Conservation (phyloP, 2,329 filamentous ascomycete species). For the Allantophomopsis lycopodina region DNA sequence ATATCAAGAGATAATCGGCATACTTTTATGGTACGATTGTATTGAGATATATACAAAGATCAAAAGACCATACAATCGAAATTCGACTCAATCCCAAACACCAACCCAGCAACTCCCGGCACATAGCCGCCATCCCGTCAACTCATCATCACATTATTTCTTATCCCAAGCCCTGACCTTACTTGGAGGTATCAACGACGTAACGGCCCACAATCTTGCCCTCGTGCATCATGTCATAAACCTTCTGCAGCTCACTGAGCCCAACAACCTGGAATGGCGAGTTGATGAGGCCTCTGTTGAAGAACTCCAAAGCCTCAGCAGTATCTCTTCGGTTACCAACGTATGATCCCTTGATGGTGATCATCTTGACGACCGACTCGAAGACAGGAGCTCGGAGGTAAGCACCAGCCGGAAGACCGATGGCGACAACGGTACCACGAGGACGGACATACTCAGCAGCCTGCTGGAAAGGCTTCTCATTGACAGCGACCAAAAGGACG, state of each 20-base stretch:
- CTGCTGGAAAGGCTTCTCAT: conserved; percentile 91
- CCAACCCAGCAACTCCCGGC: no score
- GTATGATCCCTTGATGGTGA: conserved; percentile 84
- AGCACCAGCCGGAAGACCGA: conserved; percentile 74
- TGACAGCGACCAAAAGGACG: conserved; percentile 73
- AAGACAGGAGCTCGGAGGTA: conserved; percentile 77
- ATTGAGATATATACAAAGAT: no score
- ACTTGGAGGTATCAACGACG: conserved; percentile 62
- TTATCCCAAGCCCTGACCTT: conserved; percentile 11
- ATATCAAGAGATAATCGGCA: no score
- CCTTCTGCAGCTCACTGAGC: conserved; percentile 62
- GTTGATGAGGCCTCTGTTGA: conserved; percentile 68
- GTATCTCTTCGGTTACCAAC: conserved; percentile 87
- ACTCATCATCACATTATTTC: no score
- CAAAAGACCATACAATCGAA: no score
- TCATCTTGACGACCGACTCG: conserved; percentile 78
- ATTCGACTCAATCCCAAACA: no score
- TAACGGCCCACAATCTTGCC: conserved; percentile 67
- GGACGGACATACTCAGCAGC: conserved; percentile 75
- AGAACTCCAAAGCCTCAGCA: conserved; percentile 86
- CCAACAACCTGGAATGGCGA: conserved; percentile 78
- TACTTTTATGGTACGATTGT: no score
- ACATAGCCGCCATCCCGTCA: no score
- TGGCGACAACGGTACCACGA: conserved; percentile 72
- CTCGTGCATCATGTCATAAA: conserved; percentile 64